Evolutionary conservation across 805 yeast species (phyloP), one percentile per base, ranked within the genome.

Genomic region (Yarrowia sp.): DNA sequence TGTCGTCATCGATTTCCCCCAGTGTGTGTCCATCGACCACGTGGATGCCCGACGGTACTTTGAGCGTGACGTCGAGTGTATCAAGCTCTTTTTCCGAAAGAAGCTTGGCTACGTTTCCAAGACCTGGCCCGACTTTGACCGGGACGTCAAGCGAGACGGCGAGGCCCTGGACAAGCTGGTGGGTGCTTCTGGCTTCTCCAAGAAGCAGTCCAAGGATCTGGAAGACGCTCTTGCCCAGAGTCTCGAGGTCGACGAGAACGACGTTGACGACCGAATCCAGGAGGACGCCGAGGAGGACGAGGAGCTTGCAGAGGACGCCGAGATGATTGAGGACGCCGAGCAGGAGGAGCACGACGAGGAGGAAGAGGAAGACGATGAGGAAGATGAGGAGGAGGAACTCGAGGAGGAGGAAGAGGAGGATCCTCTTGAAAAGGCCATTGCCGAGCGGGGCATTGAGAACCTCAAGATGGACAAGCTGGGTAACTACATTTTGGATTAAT

Each of bases 1-100:
- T 69, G 87, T 92, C 19, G 97, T 94, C 25, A 93, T 94, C 69
- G 99, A 94, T 79, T 94, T 94, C 79, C 99, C 99, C 3, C 99
- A 94, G 75, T 93, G 97, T 83, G 88, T 94, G 16, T 90, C 97
- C 21, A 88, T 89, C 47, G 92, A 88, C 66, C 99, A 94, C 71
- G 80, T 78, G 3, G 97, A 94, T 72, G 97, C 98, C 6, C 86
- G 86, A 65, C 82, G 80, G 63, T 92, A 90, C 73, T 94, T 94
- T 74, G 84, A 89, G 68, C 82, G 99, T 76, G 99, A 94, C 75
- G 96, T 94, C 22, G 88, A 90, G 63, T 92, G 98, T 73, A 85
- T 94, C 61, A 80, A 91, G 65, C 79, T 85, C 47, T 94, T 93
- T 70, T 94, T 94, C 76, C 84, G 80, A 64, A 84, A 84, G 72